Evolutionary conservation across 495 filamentous ascomycete species (phyloP), one percentile per base, ranked within the genome.

Genomic region (Pyrenopolyporus hunteri): DNA sequence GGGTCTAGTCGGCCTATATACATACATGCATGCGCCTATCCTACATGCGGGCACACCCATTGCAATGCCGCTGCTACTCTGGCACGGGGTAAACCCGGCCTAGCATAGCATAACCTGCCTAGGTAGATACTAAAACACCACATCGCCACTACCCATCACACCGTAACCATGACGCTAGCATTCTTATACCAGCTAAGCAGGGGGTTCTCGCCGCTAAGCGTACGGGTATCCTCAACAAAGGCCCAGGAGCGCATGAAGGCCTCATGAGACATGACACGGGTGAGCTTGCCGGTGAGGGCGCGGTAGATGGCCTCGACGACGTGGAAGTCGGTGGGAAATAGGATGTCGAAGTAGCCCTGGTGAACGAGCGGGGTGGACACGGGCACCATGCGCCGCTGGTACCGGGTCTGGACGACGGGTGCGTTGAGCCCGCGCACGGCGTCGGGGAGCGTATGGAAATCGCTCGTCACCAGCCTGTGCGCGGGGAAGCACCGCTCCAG

Each of bases 291-390:
- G 0, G 94, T 98, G 51, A 97, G 80, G 23, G 91, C 92, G 45
- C 88, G 85, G 75, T 98, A 98, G 58, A 97, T 84, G 64, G 89
- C 86, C 71, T 97, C 90, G 71, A 93, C 83, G 32, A 92, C 86
- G 28, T 83, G 80, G 74, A 98, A 99, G 70, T 99, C 87, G 9
- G 93, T 98, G 0, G 94, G 94, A 76, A 99, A 99, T 67, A 99
- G 85, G 72, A 99, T 97, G 73, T 98, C 95, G 66, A 99, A 99
- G 74, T 96, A 96, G 9, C 94, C 95, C 78, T 99, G 95, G 63
- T 96, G 91, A 13, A 97, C 94, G 75, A 94, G 87, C 28, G 93
- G 93, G 9, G 95, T 98, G 3, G 85, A 78, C 8, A 99, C 94
- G 10, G 93, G 90, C 14, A 99, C 89, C 9, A 88, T 96, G 35